Percentiles rank a stretch among this genome's conserved stretches.
Conservation (phyloP, 2,329 filamentous ascomycete genomes). For the Rutstroemia sydowiana region DNA sequence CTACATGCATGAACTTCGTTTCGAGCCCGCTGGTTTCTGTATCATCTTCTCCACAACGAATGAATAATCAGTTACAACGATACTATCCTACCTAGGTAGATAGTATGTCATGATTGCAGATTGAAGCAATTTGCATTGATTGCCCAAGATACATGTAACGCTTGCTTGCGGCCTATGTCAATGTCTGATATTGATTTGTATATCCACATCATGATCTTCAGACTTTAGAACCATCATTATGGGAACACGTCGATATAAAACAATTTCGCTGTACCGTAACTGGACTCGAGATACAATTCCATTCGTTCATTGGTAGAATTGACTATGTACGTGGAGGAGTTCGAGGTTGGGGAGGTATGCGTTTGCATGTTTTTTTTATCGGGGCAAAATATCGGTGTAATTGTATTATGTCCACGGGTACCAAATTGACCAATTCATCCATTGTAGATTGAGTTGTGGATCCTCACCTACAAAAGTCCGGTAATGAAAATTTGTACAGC, state of each 20-base stretch:
- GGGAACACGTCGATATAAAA: conserved; percentile 10
- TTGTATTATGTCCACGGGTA: conserved; percentile 1
- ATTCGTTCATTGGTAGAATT: not conserved
- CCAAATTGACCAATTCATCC: no score
- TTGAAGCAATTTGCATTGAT: no score
- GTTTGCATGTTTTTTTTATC: conserved; percentile 11
- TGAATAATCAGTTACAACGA: no score
- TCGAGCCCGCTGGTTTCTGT: not conserved
- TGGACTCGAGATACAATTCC: not conserved
- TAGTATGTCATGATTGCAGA: not conserved
- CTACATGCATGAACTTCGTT: conserved; percentile 11
- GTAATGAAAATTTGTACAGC: no score
- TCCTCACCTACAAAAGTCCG: no score
- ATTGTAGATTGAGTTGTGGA: no score
- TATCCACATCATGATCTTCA: conserved; percentile 8
- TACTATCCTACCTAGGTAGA: no score
- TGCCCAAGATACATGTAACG: no score
- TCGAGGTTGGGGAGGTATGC: conserved; percentile 8
- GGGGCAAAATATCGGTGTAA: conserved; percentile 13
- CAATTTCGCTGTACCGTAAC: conserved; percentile 4
- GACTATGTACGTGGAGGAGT: conserved; percentile 1
- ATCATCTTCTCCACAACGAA: not conserved
- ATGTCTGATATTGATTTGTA: not conserved
- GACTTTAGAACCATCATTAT: not conserved
- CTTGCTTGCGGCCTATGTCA: not conserved